A percentile compares a stretch with the other conserved stretches of the same genome.
phyloP scores from a whole-genome alignment of 2,329 filamentous ascomycete species.

The Pseudopithomyces maydicus region DNA sequence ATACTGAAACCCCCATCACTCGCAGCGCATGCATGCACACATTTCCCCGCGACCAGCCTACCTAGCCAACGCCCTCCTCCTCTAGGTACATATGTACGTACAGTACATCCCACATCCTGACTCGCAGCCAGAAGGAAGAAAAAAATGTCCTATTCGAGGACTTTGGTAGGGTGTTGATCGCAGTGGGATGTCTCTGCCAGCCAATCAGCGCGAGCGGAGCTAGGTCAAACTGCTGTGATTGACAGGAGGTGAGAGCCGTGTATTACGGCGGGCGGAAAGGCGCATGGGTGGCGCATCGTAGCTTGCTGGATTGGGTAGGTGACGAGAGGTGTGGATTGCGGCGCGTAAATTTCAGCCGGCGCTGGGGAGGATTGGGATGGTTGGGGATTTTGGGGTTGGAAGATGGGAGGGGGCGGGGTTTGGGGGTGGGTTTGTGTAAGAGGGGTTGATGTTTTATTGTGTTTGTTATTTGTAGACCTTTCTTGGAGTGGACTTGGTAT shows the following conservation, averaged over 20 bases:
- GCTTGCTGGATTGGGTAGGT: neutral
- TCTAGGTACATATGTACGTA: no score
- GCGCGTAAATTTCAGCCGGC: conserved; percentile 2
- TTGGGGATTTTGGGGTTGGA: neutral
- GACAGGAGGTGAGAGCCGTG: neutral
- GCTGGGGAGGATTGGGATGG: neutral
- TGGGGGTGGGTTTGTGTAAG: no score
- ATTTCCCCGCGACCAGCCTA: neutral
- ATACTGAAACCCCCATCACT: neutral
- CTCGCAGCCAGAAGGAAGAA: no score
- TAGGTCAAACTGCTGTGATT: neutral
- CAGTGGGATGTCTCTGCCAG: neutral
- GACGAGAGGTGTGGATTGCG: neutral
- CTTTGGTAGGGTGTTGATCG: neutral
- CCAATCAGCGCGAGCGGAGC: no score
- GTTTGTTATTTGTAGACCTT: no score
- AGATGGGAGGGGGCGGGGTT: no score
- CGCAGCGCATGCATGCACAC: neutral
- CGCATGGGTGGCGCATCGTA: neutral
- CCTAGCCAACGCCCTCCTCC: no score
- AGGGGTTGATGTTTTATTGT: no score
- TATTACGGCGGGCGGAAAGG: neutral
- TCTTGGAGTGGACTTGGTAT: no score
- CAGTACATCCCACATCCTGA: no score
- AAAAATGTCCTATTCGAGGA: neutral